Evolutionary conservation across 2,329 filamentous ascomycete genomes (phyloP).

Genomic region (Aspergillus sp.): DNA sequence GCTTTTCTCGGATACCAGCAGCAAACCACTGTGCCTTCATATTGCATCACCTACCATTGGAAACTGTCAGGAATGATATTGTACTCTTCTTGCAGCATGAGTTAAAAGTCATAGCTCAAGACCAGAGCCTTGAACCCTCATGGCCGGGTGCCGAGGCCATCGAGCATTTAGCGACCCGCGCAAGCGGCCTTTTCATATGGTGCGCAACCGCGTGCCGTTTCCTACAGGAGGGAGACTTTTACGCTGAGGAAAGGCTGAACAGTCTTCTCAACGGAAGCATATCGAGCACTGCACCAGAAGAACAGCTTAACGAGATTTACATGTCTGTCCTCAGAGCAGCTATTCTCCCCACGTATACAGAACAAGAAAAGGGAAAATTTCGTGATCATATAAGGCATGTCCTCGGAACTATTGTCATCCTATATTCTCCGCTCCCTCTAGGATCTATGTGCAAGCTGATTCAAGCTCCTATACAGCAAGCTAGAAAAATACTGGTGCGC

Average conservation of each 20-base stretch:
- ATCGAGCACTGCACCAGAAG: slow-evolving; percentile 14
- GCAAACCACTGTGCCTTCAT: neutral
- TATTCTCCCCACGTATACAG: slow-evolving; percentile 10
- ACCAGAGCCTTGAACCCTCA: slow-evolving; percentile 4
- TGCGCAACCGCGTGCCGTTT: neutral
- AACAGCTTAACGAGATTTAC: slow-evolving; percentile 19
- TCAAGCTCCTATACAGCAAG: neutral
- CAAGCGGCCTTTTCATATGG: neutral
- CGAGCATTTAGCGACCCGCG: neutral
- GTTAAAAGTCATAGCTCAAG: neutral
- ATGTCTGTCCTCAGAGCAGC: slow-evolving; percentile 21
- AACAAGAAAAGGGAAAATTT: neutral
- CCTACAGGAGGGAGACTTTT: slow-evolving; percentile 9
- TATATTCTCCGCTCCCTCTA: slow-evolving; percentile 20
- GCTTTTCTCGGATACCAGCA: slow-evolving; percentile 22
- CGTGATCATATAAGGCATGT: slow-evolving; percentile 12
- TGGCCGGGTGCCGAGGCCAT: neutral
- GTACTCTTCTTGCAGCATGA: neutral
- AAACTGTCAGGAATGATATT: neutral
- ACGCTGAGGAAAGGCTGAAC: slow-evolving; percentile 16
- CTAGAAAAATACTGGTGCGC: neutral
- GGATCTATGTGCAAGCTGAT: neutral
- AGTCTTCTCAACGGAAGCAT: slow-evolving; percentile 11
- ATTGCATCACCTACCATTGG: neutral
- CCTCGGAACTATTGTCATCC: slow-evolving; percentile 25